phyloP scores from a whole-genome alignment of 495 filamentous ascomycete genomes.

The Tuber aestivum region DNA sequence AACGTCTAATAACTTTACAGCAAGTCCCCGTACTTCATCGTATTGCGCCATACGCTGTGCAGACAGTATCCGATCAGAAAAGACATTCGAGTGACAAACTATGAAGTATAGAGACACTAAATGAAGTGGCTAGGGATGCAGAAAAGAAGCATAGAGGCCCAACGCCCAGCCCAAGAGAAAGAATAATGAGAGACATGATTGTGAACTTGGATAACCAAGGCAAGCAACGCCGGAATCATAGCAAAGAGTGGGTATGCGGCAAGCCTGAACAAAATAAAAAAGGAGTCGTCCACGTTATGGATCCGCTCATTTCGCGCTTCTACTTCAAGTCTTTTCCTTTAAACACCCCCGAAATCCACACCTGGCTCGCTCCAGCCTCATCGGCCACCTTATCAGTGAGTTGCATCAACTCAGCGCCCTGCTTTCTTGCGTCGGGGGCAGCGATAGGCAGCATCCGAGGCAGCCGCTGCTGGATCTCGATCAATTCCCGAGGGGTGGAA shows the following conservation, averaged over 20 bases:
- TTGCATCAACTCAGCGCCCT: background rate
- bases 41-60: background rate
- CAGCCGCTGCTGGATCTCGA: background rate
- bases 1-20: background rate
- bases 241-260: background rate
- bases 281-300: background rate
- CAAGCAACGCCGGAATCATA: background rate
- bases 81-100: background rate
- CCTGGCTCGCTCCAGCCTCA: background rate
- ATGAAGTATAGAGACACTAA: background rate
- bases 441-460: too few species aligned
- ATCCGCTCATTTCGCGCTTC: background rate
- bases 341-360: background rate
- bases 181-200: background rate
- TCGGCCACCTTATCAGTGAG: background rate
- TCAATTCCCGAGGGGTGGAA: too few species aligned
- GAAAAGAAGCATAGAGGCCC: background rate
- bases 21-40: background rate
- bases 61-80: too few species aligned
- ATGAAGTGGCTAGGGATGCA: too few species aligned
- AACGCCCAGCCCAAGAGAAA: background rate
- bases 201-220: background rate
- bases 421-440: too few species aligned
- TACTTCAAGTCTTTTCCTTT: background rate
- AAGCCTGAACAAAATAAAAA: background rate